Percentiles rank a stretch among this genome's conserved stretches.
Conservation (phyloP, 768 basidiomycete genomes). For the Rhizopogon salebrosus region DNA sequence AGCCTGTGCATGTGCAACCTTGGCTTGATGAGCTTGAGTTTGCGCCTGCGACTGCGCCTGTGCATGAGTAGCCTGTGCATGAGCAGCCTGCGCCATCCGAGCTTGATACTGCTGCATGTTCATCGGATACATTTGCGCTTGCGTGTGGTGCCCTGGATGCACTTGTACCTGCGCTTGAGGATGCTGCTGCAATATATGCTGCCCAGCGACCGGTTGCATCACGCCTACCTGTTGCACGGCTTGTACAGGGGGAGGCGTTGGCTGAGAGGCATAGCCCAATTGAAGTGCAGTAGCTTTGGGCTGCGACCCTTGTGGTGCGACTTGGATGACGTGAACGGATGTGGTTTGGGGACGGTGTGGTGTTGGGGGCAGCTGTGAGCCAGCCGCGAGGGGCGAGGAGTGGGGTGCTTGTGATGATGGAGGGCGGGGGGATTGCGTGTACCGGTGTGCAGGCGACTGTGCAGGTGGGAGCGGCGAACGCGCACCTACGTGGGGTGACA, state of each 20-base stretch:
- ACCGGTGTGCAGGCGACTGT: slow-evolving; percentile 27
- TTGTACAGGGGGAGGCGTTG: slow-evolving; percentile 16
- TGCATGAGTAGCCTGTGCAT: not conserved
- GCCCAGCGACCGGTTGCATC: slow-evolving; percentile 3
- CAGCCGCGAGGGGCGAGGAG: slow-evolving; percentile 25
- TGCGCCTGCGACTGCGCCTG: slow-evolving; percentile 11
- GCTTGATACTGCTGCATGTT: slow-evolving; percentile 11
- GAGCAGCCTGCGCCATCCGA: slow-evolving; percentile 10
- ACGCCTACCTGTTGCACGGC: slow-evolving; percentile 17
- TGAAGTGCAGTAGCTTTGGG: slow-evolving; percentile 28
- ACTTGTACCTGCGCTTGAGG: slow-evolving; percentile 13
- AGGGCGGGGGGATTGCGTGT: slow-evolving; percentile 30
- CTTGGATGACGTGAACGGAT: slow-evolving; percentile 22
- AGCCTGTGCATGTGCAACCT: slow-evolving; percentile 13
- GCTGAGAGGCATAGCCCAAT: slow-evolving; percentile 17
- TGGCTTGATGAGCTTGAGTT: slow-evolving; percentile 3
- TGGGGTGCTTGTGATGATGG: slow-evolving; percentile 26
- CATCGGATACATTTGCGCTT: slow-evolving; percentile 12
- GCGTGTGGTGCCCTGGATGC: slow-evolving; percentile 13
- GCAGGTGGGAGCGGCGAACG: slow-evolving; percentile 20
- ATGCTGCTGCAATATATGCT: slow-evolving; percentile 16
- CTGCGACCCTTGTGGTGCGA: slow-evolving; percentile 13
- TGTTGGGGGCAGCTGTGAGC: slow-evolving; percentile 23
- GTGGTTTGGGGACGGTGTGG: slow-evolving; percentile 19
- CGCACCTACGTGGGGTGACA: slow-evolving; percentile 25